Evolutionary conservation across 1,139 yeast species (phyloP).

Genomic region (Geotrichum klebahnii): DNA sequence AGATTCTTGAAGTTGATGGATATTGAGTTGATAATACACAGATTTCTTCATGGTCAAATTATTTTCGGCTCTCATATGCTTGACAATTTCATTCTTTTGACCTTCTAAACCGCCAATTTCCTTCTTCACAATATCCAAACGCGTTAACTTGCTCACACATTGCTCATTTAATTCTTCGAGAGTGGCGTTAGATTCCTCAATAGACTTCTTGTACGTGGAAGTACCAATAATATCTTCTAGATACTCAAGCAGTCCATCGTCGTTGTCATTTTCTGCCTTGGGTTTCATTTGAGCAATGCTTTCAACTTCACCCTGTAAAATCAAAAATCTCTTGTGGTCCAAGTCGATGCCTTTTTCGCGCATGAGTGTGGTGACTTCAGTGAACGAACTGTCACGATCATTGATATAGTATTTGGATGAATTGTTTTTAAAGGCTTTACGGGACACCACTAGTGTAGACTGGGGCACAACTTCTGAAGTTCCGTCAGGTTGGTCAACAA

Average conservation of each 20-base stretch:
- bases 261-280: conserved; percentile 86
- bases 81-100: conserved; percentile 65
- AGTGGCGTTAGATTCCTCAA: conserved; percentile 59
- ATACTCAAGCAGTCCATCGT: conserved; percentile 90
- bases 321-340: conserved; percentile 89
- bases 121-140: conserved; percentile 74
- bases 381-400: conserved; percentile 63
- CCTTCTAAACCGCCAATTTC: conserved; percentile 69
- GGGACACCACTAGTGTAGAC: conserved; percentile 64
- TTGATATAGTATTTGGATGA: conserved; percentile 76
- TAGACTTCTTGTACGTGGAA: conserved; percentile 68
- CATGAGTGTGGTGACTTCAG: conserved; percentile 72
- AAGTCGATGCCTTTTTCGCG: conserved; percentile 87
- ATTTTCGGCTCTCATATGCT: conserved; percentile 64
- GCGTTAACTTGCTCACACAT: conserved; percentile 74
- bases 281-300: conserved; percentile 98
- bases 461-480: conserved; percentile 45
- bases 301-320: conserved; percentile 97
- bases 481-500: conserved; percentile 56
- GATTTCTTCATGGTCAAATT: conserved; percentile 53
- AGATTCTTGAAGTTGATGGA: conserved; percentile 44
- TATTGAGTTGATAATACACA: conserved; percentile 53
- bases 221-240: conserved; percentile 97
- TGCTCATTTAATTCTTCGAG: conserved; percentile 71
- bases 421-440: conserved; percentile 75